Conservation (phyloP, 2,329 filamentous ascomycete genomes). For the Exserohilum rostratum region DNA sequence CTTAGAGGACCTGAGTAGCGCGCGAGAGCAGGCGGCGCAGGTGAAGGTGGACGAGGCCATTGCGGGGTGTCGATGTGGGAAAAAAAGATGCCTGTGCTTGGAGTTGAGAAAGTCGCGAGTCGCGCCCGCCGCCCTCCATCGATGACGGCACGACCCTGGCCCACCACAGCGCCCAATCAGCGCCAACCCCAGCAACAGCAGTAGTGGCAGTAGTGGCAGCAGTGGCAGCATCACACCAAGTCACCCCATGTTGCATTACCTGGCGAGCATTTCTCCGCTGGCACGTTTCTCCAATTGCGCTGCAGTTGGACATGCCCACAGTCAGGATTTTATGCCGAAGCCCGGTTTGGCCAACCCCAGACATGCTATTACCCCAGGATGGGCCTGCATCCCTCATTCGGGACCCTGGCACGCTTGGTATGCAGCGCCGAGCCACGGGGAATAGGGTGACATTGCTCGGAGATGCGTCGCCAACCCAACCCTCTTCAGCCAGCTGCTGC, state of each 20-base stretch:
- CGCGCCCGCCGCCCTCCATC: constrained; percentile 31
- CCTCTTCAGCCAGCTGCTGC: neutral
- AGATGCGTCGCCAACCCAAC: neutral
- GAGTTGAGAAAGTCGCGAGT: constrained; percentile 35
- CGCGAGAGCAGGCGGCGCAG: constrained; percentile 44
- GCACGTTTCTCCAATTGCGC: too few relatives aligned
- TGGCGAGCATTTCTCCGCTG: too few relatives aligned
- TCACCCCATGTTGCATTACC: neutral
- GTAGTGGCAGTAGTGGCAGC: neutral
- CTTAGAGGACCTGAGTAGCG: constrained; percentile 26
- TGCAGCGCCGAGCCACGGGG: constrained; percentile 11
- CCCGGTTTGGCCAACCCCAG: neutral
- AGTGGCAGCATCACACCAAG: constrained; percentile 4
- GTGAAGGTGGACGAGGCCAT: constrained; percentile 46
- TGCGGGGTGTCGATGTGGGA: constrained; percentile 16
- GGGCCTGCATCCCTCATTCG: constrained; percentile 1
- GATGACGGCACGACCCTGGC: constrained; percentile 41
- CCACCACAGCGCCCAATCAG: constrained; percentile 18
- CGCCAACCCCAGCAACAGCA: neutral
- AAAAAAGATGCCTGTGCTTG: constrained; percentile 1
- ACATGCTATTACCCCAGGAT: constrained; percentile 4
- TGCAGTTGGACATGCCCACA: too few relatives aligned
- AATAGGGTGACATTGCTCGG: constrained; percentile 6
- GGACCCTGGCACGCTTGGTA: constrained; percentile 10
- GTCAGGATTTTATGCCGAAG: too few relatives aligned